Base-by-base conservation (phyloP, 2,329 filamentous ascomycete species). In the Xylariaceae sp. region DNA sequence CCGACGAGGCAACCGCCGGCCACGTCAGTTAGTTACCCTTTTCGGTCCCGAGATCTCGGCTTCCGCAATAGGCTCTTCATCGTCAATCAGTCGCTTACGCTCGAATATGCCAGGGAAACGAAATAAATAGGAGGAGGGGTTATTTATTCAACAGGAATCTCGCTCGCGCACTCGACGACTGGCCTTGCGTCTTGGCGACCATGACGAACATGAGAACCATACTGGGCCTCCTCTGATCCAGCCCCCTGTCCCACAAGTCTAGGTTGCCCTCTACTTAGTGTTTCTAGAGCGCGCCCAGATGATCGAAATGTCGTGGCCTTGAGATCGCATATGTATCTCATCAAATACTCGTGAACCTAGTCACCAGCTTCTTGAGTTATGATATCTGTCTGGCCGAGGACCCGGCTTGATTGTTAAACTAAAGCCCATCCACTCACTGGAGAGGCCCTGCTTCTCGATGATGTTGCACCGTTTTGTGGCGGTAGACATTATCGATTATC, bases 131-230 rank as follows among this genome's bases (percentile, higher is more conserved):
- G n/a, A n/a, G n/a, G n/a, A n/a, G n/a, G n/a, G n/a, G n/a, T n/a
- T n/a, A n/a, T n/a, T n/a, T n/a, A n/a, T n/a, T n/a, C n/a, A n/a
- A n/a, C 13, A 34, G 47, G 48, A 38, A 50, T 51, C 33, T 30
- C 36, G 17, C 40, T 31, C 11, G 41, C 50, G 5, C 36, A 37
- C 7, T 45, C 14, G 4, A 54, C n/a, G 41, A 12, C 43, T 49
- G 9, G 36, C 27, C 31, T 51, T 50, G n/a, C 4, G 50, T 50
- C 27, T 40, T 26, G 2, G 40, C 53, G 33, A 59, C 50, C 53
- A 53, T 57, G 39, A 59, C 43, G 16, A 59, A 50, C 54, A 58
- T 57, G 23, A 57, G 48, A 3, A 51, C 51, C 45, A 53, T 54
- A 40, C 50, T 51, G 14, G 40, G 34, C 19, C 18, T 31, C 18